Conservation (phyloP, 2,329 filamentous ascomycete genomes). For the Blastomyces silverae region DNA sequence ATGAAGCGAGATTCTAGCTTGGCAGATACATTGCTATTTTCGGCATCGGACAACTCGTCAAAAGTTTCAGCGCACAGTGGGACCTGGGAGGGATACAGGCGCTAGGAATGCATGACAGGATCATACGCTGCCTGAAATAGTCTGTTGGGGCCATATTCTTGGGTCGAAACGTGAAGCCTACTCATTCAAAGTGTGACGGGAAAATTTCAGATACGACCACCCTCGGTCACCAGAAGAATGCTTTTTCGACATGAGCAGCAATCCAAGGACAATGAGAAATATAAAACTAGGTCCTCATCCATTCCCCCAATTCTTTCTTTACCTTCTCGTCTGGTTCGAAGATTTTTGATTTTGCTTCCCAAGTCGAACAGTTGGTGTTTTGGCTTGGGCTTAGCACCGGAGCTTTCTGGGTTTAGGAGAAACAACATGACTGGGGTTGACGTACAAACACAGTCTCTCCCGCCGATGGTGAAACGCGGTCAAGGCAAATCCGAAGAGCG, state of each 20-base stretch:
- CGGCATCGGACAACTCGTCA: not conserved
- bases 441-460: too few species aligned
- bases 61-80: not conserved
- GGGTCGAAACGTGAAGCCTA: not conserved
- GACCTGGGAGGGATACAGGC: not conserved
- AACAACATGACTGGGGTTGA: not conserved
- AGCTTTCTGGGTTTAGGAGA: not conserved
- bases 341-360: not conserved
- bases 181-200: not conserved
- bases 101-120: not conserved
- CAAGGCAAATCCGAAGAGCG: too few species aligned
- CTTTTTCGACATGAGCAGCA: not conserved
- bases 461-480: not conserved
- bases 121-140: not conserved
- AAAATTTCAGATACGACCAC: not conserved
- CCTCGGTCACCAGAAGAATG: not conserved
- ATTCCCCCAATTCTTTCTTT: not conserved
- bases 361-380: not conserved
- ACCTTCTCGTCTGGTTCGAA: not conserved
- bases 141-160: not conserved
- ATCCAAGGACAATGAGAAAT: not conserved
- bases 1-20: slow-evolving; percentile 6
- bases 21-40: not conserved
- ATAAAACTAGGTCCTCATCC: not conserved
- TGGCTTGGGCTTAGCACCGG: not conserved